Evolutionary conservation across 306 rosid genomes (phyloP), one percentile per base, ranked within the genome.

Genomic region (Cucurbita moschata): DNA sequence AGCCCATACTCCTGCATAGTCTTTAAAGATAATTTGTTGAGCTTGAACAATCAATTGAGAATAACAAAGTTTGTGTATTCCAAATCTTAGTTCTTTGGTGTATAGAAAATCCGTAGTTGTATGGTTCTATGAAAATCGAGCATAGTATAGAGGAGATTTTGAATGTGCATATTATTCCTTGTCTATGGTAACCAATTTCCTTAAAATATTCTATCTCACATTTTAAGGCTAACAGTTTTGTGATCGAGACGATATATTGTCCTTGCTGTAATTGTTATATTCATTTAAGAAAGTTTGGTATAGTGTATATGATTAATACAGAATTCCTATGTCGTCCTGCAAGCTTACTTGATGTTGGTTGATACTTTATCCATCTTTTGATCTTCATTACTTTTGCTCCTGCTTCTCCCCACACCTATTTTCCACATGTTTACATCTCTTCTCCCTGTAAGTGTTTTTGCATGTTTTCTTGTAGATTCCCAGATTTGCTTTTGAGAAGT

Each of bases 401-500:
- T 68, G 42, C 10, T 47, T 46, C 58, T 68, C 40, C 21, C 21
- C 8, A 21, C 43, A 3, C 38, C 42, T 46, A 43, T 43, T 5
- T 10, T 4, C 52, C 2, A 18, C 53, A 5, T 43, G 10, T 67
- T 30, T 50, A 8, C 39, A 39, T 50, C 74, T 69, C 44, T 69
- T 69, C 19, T 49, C 19, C 13, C 21, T 46, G 13, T 47, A 50
- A 13, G 59, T 35, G 46, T 35, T 70, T 51, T 35, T 51, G n/a
- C 26, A 1, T 8, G 23, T 15, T 50, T 70, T 60, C 61, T 69
- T 89, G 87, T 96, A 95, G 97, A 91, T 95, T 78, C 99, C 99
- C 18, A 86, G 96, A 81, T 95, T 95, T 82, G 97, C 96, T 39
- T 95, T 95, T 51, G 99, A 91, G 76, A 95, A 95, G 57, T 95